Evolutionary conservation across 495 filamentous ascomycete genomes (phyloP).

Genomic region (Annulohypoxylon stygium): DNA sequence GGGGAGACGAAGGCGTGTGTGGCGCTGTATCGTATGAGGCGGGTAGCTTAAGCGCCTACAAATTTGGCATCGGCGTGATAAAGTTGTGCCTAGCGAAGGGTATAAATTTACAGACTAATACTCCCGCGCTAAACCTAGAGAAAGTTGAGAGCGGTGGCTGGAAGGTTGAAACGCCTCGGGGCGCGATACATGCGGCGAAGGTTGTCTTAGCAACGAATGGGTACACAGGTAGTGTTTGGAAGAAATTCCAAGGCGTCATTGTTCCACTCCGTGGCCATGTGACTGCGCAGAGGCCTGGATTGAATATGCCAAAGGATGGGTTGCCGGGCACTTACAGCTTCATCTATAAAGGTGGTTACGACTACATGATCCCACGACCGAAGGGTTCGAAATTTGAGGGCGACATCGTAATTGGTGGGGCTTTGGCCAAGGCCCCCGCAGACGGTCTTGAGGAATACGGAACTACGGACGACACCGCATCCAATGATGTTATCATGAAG

Average conservation of each 20-base stretch:
- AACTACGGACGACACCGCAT: slow-evolving; percentile 68
- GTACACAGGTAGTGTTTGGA: slow-evolving; percentile 71
- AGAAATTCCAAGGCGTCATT: slow-evolving; percentile 69
- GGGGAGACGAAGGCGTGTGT: slow-evolving; percentile 52
- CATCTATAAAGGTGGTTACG: slow-evolving; percentile 69
- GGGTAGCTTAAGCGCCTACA: slow-evolving; percentile 74
- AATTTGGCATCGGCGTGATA: slow-evolving; percentile 71
- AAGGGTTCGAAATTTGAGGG: slow-evolving; percentile 58
- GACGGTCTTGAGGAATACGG: slow-evolving; percentile 66
- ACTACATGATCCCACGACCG: slow-evolving; percentile 76
- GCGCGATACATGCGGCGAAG: slow-evolving; percentile 64
- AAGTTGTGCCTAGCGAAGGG: slow-evolving; percentile 65
- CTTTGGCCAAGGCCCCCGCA: slow-evolving; percentile 62
- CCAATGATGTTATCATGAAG: slow-evolving; percentile 66
- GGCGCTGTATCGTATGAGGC: slow-evolving; percentile 71
- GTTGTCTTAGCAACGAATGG: slow-evolving; percentile 81
- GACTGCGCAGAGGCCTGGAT: slow-evolving; percentile 70
- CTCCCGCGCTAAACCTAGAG: slow-evolving; percentile 62
- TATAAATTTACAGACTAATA: slow-evolving; percentile 73
- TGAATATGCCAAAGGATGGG: slow-evolving; percentile 56
- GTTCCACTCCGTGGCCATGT: slow-evolving; percentile 78
- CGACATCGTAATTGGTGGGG: slow-evolving; percentile 80
- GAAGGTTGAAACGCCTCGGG: slow-evolving; percentile 66
- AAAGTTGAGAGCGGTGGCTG: slow-evolving; percentile 53
- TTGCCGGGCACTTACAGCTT: slow-evolving; percentile 71